Evolutionary conservation across 768 basidiomycete genomes (phyloP).

Genomic region (Agrocybe pediades): DNA sequence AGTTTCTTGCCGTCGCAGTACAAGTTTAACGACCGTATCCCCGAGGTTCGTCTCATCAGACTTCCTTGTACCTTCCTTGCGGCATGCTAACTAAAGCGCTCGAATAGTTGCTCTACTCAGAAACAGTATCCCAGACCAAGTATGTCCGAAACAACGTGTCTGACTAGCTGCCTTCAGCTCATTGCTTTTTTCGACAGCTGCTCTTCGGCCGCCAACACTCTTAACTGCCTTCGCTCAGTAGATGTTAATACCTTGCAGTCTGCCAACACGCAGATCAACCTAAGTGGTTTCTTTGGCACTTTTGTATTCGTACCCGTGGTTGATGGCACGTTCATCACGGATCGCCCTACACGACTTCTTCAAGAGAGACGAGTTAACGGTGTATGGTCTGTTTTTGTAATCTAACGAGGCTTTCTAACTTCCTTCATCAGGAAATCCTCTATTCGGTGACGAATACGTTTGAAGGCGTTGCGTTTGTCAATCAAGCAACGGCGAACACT

Average conservation of each 20-base stretch:
- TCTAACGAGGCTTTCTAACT: neutral
- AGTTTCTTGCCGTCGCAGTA: constrained; percentile 48
- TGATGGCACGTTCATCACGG: constrained; percentile 46
- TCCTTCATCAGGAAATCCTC: constrained; percentile 25
- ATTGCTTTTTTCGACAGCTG: constrained; percentile 30
- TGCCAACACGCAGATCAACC: constrained; percentile 31
- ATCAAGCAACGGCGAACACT: constrained; percentile 26
- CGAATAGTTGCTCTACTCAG: constrained; percentile 21
- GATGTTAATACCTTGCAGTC: constrained; percentile 30
- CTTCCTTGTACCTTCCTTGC: neutral
- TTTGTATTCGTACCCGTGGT: constrained; percentile 46
- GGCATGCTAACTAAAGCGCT: too few species aligned
- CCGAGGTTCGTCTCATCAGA: constrained; percentile 29
- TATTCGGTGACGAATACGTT: constrained; percentile 40
- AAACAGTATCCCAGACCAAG: constrained; percentile 35
- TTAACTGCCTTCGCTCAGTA: constrained; percentile 40
- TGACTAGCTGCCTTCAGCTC: neutral
- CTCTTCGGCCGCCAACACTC: constrained; percentile 26
- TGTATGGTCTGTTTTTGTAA: constrained; percentile 25
- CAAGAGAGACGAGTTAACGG: constrained; percentile 40
- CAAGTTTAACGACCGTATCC: constrained; percentile 39
- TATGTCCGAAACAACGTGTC: constrained; percentile 14
- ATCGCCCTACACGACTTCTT: constrained; percentile 40
- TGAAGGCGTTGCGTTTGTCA: constrained; percentile 41
- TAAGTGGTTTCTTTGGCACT: constrained; percentile 37